phyloP scores from a whole-genome alignment of 129 eudicot genomes.

The Chrysanthemum lavandulifolium region DNA sequence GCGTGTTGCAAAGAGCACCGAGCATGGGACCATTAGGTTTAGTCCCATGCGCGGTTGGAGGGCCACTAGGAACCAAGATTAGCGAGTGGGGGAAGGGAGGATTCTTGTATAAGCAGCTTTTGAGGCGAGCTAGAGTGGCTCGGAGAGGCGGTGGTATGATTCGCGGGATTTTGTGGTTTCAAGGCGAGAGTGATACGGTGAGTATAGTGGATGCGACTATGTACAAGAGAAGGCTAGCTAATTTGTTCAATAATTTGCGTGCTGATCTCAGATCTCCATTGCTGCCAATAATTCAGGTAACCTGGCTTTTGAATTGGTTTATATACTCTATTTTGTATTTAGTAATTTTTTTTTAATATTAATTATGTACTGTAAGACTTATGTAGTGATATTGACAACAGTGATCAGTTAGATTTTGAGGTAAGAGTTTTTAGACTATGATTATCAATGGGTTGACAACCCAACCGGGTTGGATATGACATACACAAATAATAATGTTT shows the following conservation, averaged over 20 bases:
- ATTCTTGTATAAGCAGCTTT: constrained; percentile 39
- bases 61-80: constrained; percentile 44
- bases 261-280: constrained; percentile 49
- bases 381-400: no score
- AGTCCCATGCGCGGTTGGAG: constrained; percentile 92
- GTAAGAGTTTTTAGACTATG: no score
- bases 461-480: no score
- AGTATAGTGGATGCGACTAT: constrained; percentile 33
- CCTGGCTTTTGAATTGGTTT: neutral
- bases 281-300: constrained; percentile 56
- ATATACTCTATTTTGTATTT: no score
- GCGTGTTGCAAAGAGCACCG: constrained; percentile 30
- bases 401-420: no score
- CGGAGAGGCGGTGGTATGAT: constrained; percentile 46
- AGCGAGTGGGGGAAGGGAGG: constrained; percentile 53
- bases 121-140: constrained; percentile 48
- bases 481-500: no score
- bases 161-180: constrained; percentile 60
- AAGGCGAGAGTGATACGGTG: constrained; percentile 71
- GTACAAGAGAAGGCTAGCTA: constrained; percentile 38
- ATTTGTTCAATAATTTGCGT: constrained; percentile 35
- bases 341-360: no score
- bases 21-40: constrained; percentile 53
- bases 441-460: no score
- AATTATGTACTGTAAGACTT: no score